Conservation (phyloP, 352 stramenopile species). For the Phytopythium sindhum region DNA sequence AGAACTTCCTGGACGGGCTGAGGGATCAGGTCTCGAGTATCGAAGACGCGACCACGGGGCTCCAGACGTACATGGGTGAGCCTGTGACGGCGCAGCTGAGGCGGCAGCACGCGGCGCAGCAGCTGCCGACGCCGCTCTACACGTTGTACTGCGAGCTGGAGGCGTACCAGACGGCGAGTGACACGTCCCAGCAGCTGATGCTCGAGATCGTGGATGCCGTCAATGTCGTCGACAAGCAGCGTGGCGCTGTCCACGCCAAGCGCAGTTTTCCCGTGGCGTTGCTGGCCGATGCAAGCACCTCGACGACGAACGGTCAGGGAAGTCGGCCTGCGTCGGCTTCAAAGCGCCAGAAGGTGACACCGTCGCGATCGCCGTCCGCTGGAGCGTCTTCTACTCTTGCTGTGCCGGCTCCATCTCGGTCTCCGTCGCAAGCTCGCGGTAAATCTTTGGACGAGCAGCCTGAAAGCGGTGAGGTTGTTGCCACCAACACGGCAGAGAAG, state of each 20-base stretch:
- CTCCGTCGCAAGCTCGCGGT: slow-evolving; percentile 37
- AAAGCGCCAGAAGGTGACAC: slow-evolving; percentile 42
- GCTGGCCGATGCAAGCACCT: slow-evolving; percentile 7
- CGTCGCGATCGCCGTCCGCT: slow-evolving; percentile 30
- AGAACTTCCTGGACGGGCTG: slow-evolving; percentile 51
- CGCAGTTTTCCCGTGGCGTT: slow-evolving; percentile 31
- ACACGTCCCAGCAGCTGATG: slow-evolving; percentile 39
- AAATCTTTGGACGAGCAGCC: slow-evolving; percentile 10
- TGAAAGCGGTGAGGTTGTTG: slow-evolving; percentile 44
- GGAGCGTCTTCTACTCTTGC: slow-evolving; percentile 1
- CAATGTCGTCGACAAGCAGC: slow-evolving; percentile 6
- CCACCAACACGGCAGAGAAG: slow-evolving; percentile 35
- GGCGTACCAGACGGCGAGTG: slow-evolving; percentile 57
- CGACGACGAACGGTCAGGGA: slow-evolving; percentile 11
- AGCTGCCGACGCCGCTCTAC: slow-evolving; percentile 60
- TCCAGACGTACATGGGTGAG: slow-evolving; percentile 61
- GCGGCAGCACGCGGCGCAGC: slow-evolving; percentile 36
- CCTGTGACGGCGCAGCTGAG: slow-evolving; percentile 36
- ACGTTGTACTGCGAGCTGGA: slow-evolving; percentile 72
- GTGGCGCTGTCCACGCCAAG: slow-evolving; percentile 22
- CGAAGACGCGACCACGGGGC: slow-evolving; percentile 49
- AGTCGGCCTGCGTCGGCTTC: not conserved
- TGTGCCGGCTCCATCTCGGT: slow-evolving; percentile 39
- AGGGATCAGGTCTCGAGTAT: slow-evolving; percentile 47
- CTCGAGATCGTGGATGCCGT: slow-evolving; percentile 52